Base-by-base conservation (phyloP, 1,139 yeast genomes). In the Insectozyma bohioensis region DNA sequence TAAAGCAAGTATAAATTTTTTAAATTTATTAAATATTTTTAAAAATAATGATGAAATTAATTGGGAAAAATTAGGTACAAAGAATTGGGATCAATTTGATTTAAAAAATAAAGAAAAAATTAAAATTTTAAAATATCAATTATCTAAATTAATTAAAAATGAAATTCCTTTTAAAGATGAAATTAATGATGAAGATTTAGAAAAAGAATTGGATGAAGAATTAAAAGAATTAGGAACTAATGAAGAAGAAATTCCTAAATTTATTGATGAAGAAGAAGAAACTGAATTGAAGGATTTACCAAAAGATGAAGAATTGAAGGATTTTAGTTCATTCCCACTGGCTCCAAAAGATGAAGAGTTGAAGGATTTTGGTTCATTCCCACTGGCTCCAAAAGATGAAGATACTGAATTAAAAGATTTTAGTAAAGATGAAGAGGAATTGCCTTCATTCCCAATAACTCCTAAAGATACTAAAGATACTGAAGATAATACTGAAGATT, bases 61-160 rank as follows among this genome's bases (percentile, higher is more conserved):
- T 37, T 63, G 55, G 49, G 49, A 34, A 7, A 56, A 58, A 38
- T 40, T 59, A 27, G 67, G 63, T 12, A 62, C 60, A 36, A 26
- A 35, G 3, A 42, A 40, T 29, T 54, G 48, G 25, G 49, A 45
- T 2, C 59, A 52, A 25, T 67, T 67, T 39, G 53, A 45, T 20
- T 42, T 43, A 14, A 47, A 52, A 26, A 58, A 58, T 44, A 61
- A 54, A 36, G 65, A 61, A 5, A 65, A 67, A 41, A 51, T 54
- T 35, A 68, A 67, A 48, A 35, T 58, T 7, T 49, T 67, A 43
- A 69, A 69, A 52, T 64, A 48, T 37, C 69, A 67, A 31, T 58
- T 69, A 45, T 56, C 72, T 11, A 48, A 56, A 39, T 47, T 69
- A 33, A 42, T 67, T n/a, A 67, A 67, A 45, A 67, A 63, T 31